Conservation (phyloP, 805 yeast genomes). For the Tetrapisispora pingtungensis region DNA sequence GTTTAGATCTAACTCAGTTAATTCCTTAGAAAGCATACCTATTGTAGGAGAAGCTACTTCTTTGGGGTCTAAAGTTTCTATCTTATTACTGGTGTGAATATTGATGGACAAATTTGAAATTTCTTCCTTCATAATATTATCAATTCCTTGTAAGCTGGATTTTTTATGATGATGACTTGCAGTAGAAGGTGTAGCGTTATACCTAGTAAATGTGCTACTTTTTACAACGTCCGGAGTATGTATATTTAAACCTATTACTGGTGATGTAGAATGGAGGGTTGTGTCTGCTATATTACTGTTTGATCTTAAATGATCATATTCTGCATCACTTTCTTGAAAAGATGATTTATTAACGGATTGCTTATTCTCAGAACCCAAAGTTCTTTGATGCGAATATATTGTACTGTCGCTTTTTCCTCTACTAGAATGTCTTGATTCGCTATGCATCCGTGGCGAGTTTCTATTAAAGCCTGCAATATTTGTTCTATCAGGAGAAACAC, state of each 20-base stretch:
- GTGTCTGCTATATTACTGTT: conserved; percentile 7
- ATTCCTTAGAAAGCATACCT: conserved; percentile 8
- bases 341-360: not conserved
- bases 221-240: conserved; percentile 12
- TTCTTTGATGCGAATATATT: conserved; percentile 5
- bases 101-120: not conserved
- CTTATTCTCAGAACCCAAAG: not conserved
- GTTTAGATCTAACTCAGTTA: conserved; percentile 26
- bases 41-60: not conserved
- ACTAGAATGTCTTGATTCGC: conserved; percentile 1
- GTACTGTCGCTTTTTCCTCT: conserved; percentile 26
- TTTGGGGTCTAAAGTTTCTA: conserved; percentile 7
- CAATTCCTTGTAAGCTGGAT: conserved; percentile 4
- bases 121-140: conserved; percentile 1
- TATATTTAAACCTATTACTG: conserved; percentile 5
- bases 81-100: not conserved
- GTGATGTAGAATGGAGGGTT: not conserved
- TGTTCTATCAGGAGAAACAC: conserved; percentile 12
- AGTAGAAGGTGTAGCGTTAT: not conserved
- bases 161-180: conserved; percentile 3
- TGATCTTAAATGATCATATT: conserved; percentile 8
- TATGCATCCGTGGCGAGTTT: not conserved
- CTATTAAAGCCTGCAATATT: not conserved
- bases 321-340: not conserved
- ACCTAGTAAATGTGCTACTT: conserved; percentile 1